Conservation (phyloP, 768 basidiomycete genomes). For the Leccinum imitatum region DNA sequence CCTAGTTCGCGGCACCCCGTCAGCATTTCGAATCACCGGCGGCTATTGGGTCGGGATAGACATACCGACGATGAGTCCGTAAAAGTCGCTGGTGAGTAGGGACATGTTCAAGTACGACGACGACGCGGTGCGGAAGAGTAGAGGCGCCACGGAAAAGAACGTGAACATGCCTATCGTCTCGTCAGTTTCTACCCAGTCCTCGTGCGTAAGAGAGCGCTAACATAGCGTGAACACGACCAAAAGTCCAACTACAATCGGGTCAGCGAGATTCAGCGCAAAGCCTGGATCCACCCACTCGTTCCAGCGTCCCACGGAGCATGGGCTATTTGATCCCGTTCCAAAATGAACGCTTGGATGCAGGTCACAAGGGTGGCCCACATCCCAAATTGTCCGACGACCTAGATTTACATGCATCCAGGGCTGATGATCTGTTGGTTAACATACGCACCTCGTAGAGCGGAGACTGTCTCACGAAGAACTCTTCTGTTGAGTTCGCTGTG, state of each 20-base stretch:
- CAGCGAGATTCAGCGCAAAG: constrained; percentile 34
- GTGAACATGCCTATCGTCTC: constrained; percentile 61
- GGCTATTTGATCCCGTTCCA: constrained; percentile 67
- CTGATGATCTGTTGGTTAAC: neutral
- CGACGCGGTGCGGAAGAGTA: constrained; percentile 81
- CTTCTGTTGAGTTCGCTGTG: constrained; percentile 83
- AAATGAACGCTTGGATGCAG: constrained; percentile 67
- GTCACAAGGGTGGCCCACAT: constrained; percentile 81
- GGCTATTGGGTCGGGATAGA: neutral
- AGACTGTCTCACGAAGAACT: constrained; percentile 76
- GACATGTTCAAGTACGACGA: constrained; percentile 85
- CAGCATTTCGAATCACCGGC: neutral
- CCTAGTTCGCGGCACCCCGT: constrained; percentile 26
- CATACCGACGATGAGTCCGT: constrained; percentile 71
- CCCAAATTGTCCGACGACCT: constrained; percentile 83
- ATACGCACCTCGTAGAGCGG: constrained; percentile 70
- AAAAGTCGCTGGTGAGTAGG: constrained; percentile 86
- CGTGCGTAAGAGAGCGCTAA: constrained; percentile 6
- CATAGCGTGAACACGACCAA: constrained; percentile 45
- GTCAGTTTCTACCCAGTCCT: constrained; percentile 1
- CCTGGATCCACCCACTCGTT: constrained; percentile 48
- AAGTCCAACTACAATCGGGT: constrained; percentile 44
- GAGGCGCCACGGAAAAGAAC: constrained; percentile 78
- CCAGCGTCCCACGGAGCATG: constrained; percentile 66
- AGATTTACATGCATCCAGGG: neutral